Percentiles rank a stretch among this genome's conserved stretches.
Conservation (phyloP, 1,139 yeast species). For the Torulaspora pretoriensis region DNA sequence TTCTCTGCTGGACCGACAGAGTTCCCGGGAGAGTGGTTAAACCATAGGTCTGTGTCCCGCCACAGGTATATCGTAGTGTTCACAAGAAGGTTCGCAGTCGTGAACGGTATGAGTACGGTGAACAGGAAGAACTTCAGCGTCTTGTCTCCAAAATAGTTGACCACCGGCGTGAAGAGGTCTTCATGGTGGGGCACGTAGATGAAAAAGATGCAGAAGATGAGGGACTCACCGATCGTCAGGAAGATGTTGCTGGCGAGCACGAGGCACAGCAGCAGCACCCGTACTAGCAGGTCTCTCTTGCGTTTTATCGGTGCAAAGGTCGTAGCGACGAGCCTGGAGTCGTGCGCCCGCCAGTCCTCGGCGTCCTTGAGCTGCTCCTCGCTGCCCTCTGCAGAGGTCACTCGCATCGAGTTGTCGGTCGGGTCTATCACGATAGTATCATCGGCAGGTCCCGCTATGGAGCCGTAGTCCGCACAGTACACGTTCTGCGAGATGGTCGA, state of each 20-base stretch:
- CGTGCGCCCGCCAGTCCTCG: neutral
- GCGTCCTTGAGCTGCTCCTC: slow-evolving; percentile 1
- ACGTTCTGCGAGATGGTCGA: slow-evolving; percentile 35
- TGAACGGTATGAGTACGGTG: slow-evolving; percentile 27
- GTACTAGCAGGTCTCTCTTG: slow-evolving; percentile 5
- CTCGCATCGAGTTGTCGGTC: slow-evolving; percentile 21
- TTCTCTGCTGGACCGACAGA: slow-evolving; percentile 1
- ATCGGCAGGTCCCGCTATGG: slow-evolving; percentile 9
- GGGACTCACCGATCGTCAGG: slow-evolving; percentile 30
- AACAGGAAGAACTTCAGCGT: slow-evolving; percentile 23
- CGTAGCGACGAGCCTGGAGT: slow-evolving; percentile 1
- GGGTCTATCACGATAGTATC: slow-evolving; percentile 20
- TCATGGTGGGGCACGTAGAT: slow-evolving; percentile 35
- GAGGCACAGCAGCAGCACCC: slow-evolving; percentile 12
- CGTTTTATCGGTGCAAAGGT: slow-evolving; percentile 9
- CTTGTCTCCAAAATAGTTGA: slow-evolving; percentile 33
- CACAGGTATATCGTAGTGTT: slow-evolving; percentile 25
- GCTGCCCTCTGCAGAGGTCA: slow-evolving; percentile 17
- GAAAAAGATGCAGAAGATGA: slow-evolving; percentile 35
- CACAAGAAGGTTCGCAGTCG: slow-evolving; percentile 21
- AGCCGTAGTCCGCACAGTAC: slow-evolving; percentile 23
- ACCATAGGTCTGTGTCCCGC: slow-evolving; percentile 23
- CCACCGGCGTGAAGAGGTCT: slow-evolving; percentile 28
- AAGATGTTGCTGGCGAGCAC: slow-evolving; percentile 24
- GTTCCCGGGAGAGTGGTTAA: slow-evolving; percentile 6